These are phyloP conservation scores for Colletotrichum salicis DNA, from an alignment of 2,329 filamentous ascomycete species.

Conservation along the genomic window DNA sequence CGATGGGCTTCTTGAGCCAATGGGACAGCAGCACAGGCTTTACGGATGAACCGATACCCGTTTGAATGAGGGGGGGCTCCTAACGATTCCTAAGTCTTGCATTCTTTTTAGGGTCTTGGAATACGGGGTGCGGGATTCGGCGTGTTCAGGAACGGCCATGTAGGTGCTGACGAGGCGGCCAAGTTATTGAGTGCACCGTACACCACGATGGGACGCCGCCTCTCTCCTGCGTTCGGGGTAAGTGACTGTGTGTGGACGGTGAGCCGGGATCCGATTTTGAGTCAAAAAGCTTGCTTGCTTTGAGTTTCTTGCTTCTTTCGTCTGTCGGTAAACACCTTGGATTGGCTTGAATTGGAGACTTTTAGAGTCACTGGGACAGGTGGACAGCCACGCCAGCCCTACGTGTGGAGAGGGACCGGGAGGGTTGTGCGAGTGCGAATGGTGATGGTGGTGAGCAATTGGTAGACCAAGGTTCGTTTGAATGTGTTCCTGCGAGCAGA, in stretches of 20 bases:
- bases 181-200: not conserved
- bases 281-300: slow-evolving; percentile 32
- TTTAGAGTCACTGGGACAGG: not conserved
- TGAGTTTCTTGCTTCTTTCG: slow-evolving; percentile 31
- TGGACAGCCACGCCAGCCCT: slow-evolving; percentile 29
- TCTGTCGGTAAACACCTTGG: not conserved
- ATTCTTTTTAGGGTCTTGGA: not conserved
- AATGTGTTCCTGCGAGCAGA: slow-evolving; percentile 24
- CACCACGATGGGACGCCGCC: slow-evolving; percentile 1
- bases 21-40: slow-evolving; percentile 2
- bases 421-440: slow-evolving; percentile 5
- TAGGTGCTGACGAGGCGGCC: slow-evolving; percentile 15
- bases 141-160: not conserved
- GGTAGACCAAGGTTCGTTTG: slow-evolving; percentile 21
- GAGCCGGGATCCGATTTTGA: slow-evolving; percentile 14
- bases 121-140: slow-evolving; percentile 15
- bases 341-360: not conserved
- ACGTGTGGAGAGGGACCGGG: slow-evolving; percentile 21
- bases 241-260: not conserved
- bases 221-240: not conserved
- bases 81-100: not conserved
- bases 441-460: slow-evolving; percentile 24
- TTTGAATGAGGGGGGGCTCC: slow-evolving; percentile 3
- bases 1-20: slow-evolving; percentile 22
- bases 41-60: slow-evolving; percentile 2